Evolutionary conservation across 2,329 filamentous ascomycete species (phyloP).

Genomic region (Hymenoscyphus salicellus): DNA sequence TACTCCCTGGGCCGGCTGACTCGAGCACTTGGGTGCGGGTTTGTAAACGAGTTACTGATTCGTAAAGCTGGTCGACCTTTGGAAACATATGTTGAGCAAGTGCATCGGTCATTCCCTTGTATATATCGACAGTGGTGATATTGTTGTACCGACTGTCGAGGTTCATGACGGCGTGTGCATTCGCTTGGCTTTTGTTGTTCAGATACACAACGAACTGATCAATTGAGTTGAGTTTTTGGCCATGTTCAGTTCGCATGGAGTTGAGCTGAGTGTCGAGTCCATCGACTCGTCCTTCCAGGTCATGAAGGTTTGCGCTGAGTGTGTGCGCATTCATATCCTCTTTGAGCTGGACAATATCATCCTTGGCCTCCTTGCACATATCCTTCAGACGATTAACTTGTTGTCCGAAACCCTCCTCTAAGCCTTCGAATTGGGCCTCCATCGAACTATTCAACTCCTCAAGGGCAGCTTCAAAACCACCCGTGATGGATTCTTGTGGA

Average conservation of each 20-base stretch:
- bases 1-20: not conserved
- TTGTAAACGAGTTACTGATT: not conserved
- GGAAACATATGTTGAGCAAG: conserved; percentile 4
- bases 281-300: not conserved
- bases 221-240: not conserved
- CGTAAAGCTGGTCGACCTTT: not conserved
- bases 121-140: conserved; percentile 36
- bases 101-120: conserved; percentile 21
- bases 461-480: not conserved
- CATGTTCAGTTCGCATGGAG: not conserved
- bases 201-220: not conserved
- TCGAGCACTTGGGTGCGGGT: not conserved
- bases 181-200: conserved; percentile 5
- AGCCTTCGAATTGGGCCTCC: not conserved
- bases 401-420: not conserved
- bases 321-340: not conserved
- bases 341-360: not conserved
- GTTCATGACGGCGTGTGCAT: conserved; percentile 12
- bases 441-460: not conserved
- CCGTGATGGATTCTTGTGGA: not conserved
- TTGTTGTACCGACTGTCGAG: conserved; percentile 26
- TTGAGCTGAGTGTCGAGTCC: not conserved
- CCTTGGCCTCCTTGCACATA: not conserved
- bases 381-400: not conserved
- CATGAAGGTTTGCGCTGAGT: not conserved